Percentiles rank a stretch among this genome's conserved stretches.
These are phyloP conservation scores for Verticillium albo-atrum DNA, from an alignment of 2,329 filamentous ascomycete genomes.

Conservation along the genomic window DNA sequence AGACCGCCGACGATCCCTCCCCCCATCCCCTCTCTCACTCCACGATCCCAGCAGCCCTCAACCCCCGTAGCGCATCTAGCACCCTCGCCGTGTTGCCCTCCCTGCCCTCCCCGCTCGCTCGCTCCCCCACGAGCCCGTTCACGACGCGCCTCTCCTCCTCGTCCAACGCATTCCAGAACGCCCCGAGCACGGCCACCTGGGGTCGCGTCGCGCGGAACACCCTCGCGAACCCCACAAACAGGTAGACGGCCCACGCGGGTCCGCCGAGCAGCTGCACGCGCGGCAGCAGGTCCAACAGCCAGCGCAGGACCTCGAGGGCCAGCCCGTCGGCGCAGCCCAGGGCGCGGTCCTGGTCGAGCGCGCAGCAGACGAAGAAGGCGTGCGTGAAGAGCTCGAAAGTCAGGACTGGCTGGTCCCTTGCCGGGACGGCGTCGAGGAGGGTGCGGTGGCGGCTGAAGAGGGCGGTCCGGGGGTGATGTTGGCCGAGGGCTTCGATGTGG, in stretches of 20 bases:
- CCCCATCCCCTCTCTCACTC: not conserved
- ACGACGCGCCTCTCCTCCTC: not conserved
- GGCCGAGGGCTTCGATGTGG: slow-evolving; percentile 4
- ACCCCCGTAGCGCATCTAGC: not conserved
- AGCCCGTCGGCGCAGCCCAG: slow-evolving; percentile 21
- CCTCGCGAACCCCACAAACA: slow-evolving; percentile 8
- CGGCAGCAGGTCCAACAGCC: slow-evolving; percentile 17
- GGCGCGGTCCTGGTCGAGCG: slow-evolving; percentile 19
- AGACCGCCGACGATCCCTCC: not conserved
- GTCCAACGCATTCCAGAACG: slow-evolving; percentile 9
- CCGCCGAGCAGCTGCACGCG: slow-evolving; percentile 6
- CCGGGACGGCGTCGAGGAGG: slow-evolving; percentile 4
- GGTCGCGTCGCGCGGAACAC: slow-evolving; percentile 6
- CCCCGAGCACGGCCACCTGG: slow-evolving; percentile 7
- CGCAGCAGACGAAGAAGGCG: slow-evolving; percentile 17
- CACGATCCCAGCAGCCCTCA: not conserved
- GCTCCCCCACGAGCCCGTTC: not conserved
- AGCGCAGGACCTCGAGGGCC: slow-evolving; percentile 16
- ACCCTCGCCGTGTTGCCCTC: not conserved
- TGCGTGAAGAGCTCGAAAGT: slow-evolving; percentile 9
- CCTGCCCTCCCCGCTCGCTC: not conserved
- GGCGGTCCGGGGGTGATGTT: not conserved
- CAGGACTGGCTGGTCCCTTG: slow-evolving; percentile 1
- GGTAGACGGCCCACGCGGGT: slow-evolving; percentile 2
- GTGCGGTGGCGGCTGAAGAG: slow-evolving; percentile 6